These are phyloP conservation scores for Cladobotryum protrusum DNA, from an alignment of 2,329 filamentous ascomycete genomes.

Conservation along the genomic window DNA sequence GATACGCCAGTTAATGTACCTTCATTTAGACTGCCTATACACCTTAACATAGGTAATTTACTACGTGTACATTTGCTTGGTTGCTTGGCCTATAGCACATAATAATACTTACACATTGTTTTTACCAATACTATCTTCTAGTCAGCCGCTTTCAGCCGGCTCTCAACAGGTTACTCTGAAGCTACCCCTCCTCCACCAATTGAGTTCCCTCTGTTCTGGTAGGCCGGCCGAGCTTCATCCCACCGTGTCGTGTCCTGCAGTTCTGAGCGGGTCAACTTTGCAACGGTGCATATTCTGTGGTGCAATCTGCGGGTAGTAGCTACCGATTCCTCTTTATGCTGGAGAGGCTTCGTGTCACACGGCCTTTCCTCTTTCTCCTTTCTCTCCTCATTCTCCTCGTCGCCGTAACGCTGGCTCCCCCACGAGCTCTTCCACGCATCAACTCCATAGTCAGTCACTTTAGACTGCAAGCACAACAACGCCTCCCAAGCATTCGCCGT, in stretches of 20 bases:
- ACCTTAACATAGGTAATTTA: no score
- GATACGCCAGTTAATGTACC: no score
- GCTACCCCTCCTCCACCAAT: constrained; percentile 10
- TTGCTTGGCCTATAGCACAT: background rate
- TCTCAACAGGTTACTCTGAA: background rate
- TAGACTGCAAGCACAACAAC: constrained; percentile 31
- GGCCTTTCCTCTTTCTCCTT: constrained; percentile 36
- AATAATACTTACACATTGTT: background rate
- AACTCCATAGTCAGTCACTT: constrained; percentile 52
- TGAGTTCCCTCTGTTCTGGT: constrained; percentile 7
- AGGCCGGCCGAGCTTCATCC: constrained; percentile 5
- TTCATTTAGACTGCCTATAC: no score
- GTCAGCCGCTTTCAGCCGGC: no score
- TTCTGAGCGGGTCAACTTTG: no score
- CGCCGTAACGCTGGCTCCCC: constrained; percentile 61
- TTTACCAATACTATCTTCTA: background rate
- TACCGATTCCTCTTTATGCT: no score
- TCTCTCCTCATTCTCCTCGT: constrained; percentile 52
- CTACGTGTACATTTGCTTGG: no score
- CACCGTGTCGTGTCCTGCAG: background rate
- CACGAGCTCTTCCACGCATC: constrained; percentile 53
- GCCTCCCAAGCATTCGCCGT: constrained; percentile 24
- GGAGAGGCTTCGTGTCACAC: constrained; percentile 13
- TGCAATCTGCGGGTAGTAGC: no score
- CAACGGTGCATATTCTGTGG: no score